Base-by-base conservation (phyloP, 768 basidiomycete genomes). In the Antrodiella citrinella region DNA sequence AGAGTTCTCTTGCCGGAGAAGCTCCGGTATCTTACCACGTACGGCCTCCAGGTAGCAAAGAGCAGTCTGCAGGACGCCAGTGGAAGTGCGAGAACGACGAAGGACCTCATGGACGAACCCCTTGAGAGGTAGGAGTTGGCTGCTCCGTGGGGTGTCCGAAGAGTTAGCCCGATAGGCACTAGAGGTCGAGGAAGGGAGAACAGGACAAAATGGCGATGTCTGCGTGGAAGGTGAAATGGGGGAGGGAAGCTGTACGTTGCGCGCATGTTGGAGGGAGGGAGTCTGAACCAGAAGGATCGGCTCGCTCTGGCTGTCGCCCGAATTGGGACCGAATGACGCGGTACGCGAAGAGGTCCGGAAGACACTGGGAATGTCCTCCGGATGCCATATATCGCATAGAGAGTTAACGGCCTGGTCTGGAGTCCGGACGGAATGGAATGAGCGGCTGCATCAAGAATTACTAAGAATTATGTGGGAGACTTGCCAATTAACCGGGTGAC, bases 91-190 rank as follows among this genome's bases (percentile, higher is more conserved):
- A 11, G 89, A 92, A 30, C 92, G 84, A 47, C 88, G 78, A 12
- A 95, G 75, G 5, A 93, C 86, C 67, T 95, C 91, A 62, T 90
- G 86, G 23, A 95, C 88, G 59, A 95, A 95, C 3, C 76, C 72
- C 55, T 78, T 82, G 55, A 90, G 75, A 5, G 86, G 82, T 5
- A 80, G 68, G 15, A 80, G 62, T 44, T 72, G 70, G 54, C 62
- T 58, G 10, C 49, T 51, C 10, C 44, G 48, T 30, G 59, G 12
- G 59, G 54, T 23, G 42, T 40, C 23, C 54, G 53, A 47, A 35
- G 57, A 54, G 30, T 50, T 26, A 49, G 48, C 44, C 18, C 35
- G 35, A 10, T 7, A 43, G 41, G 41, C 7, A 43, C 15, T 56
- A 62, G 51, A 22, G 7, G 40, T 45, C 51, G 51, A 44, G 42